phyloP scores from a whole-genome alignment of 352 stramenopile species.

The Pythium oligandrum region DNA sequence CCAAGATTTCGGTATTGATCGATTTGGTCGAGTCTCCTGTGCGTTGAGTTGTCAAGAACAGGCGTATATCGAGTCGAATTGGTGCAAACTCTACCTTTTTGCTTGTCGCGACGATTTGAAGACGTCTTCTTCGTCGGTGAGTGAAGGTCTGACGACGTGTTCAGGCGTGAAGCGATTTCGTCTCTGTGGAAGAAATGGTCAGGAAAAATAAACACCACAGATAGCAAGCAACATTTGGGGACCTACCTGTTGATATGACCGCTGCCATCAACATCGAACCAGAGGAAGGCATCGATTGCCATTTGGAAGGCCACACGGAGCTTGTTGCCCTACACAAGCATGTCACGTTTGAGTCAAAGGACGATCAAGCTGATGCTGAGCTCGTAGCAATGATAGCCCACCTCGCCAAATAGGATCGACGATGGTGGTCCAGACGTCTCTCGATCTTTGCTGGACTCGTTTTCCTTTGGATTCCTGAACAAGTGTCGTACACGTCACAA shows the following conservation, averaged over 20 bases:
- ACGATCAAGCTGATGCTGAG: too few relatives aligned
- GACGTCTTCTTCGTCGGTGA: slow-evolving; percentile 81
- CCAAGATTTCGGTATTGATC: slow-evolving; percentile 71
- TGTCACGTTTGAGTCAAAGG: too few relatives aligned
- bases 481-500: too few relatives aligned
- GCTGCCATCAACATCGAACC: slow-evolving; percentile 78
- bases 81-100: neutral
- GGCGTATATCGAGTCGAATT: neutral
- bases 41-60: neutral
- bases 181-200: slow-evolving; percentile 17
- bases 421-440: neutral
- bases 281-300: slow-evolving; percentile 78
- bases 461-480: slow-evolving; percentile 14
- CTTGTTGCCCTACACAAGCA: slow-evolving; percentile 56
- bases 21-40: slow-evolving; percentile 18
- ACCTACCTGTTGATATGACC: slow-evolving; percentile 67
- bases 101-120: slow-evolving; percentile 11
- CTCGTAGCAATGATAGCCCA: slow-evolving; percentile 3
- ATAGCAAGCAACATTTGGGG: neutral
- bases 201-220: neutral
- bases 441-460: slow-evolving; percentile 4
- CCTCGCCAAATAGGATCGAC: slow-evolving; percentile 67
- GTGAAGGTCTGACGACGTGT: slow-evolving; percentile 59
- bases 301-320: slow-evolving; percentile 76
- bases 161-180: slow-evolving; percentile 61